A percentile compares a stretch with the other conserved stretches of the same genome.
phyloP scores from a whole-genome alignment of 2,329 filamentous ascomycete species.

The Metarhizium anisopliae region DNA sequence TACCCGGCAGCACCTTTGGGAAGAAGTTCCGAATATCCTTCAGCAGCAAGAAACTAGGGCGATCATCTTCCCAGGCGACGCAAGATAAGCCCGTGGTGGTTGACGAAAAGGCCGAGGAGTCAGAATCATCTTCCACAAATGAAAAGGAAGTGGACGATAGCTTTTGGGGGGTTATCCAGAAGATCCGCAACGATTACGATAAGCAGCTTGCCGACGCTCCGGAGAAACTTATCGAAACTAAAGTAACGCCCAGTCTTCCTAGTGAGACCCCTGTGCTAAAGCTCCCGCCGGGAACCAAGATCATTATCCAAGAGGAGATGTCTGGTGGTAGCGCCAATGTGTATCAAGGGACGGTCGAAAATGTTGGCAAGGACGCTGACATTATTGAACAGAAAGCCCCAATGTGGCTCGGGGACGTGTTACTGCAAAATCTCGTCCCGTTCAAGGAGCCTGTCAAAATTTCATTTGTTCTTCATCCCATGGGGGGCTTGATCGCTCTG shows the following conservation, averaged over 20 bases:
- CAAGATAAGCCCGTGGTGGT: slow-evolving; percentile 63
- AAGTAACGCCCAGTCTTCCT: slow-evolving; percentile 59
- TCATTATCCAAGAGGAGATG: slow-evolving; percentile 63
- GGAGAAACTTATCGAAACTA: slow-evolving; percentile 47
- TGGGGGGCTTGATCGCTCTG: slow-evolving; percentile 66
- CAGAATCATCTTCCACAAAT: slow-evolving; percentile 52
- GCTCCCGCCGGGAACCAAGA: slow-evolving; percentile 56
- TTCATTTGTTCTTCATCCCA: slow-evolving; percentile 82
- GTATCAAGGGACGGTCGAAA: slow-evolving; percentile 80
- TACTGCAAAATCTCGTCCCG: slow-evolving; percentile 74
- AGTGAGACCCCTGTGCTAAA: slow-evolving; percentile 71
- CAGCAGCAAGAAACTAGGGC: slow-evolving; percentile 73
- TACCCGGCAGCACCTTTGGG: slow-evolving; percentile 57
- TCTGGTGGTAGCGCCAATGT: slow-evolving; percentile 67
- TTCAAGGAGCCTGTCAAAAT: slow-evolving; percentile 91
- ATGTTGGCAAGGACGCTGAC: slow-evolving; percentile 68
- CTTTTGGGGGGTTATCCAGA: slow-evolving; percentile 63
- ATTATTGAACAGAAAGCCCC: slow-evolving; percentile 78
- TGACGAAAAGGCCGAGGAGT: slow-evolving; percentile 69
- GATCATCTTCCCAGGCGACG: slow-evolving; percentile 49
- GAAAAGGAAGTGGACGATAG: slow-evolving; percentile 69
- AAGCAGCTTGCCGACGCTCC: slow-evolving; percentile 51
- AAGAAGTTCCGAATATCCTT: slow-evolving; percentile 84
- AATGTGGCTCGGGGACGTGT: slow-evolving; percentile 83
- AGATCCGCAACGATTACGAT: slow-evolving; percentile 65